Percentiles rank a stretch among this genome's conserved stretches.
These are phyloP conservation scores for Gynostemma pentaphyllum DNA, from an alignment of 306 rosid genomes.

Conservation along the genomic window DNA sequence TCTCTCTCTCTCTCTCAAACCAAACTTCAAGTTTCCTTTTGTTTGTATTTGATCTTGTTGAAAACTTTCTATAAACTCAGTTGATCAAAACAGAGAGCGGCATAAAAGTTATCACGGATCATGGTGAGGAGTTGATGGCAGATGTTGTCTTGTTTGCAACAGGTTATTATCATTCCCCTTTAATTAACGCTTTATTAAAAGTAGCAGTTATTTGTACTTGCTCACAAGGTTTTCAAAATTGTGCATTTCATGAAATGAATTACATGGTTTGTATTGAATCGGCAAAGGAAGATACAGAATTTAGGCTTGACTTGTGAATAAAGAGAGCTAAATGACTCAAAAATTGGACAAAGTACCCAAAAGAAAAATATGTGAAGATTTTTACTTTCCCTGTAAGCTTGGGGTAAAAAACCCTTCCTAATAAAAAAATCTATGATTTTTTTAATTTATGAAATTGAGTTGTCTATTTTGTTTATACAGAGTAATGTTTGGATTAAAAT, in stretches of 20 bases:
- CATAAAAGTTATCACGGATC: slow-evolving; percentile 77
- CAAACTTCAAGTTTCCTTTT: neutral
- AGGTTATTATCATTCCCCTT: slow-evolving; percentile 34
- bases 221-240: neutral
- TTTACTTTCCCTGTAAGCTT: neutral
- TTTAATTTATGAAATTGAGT: neutral
- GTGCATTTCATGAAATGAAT: neutral
- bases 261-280: neutral
- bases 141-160: slow-evolving; percentile 94
- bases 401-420: neutral
- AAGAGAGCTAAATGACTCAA: neutral
- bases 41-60: slow-evolving; percentile 9
- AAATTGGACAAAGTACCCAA: neutral
- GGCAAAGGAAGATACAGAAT: neutral
- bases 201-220: neutral
- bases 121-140: slow-evolving; percentile 76
- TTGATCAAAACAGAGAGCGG: slow-evolving; percentile 71
- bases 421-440: no score
- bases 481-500: neutral
- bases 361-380: neutral
- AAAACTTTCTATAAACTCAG: slow-evolving; percentile 25
- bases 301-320: neutral
- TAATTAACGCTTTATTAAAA: neutral
- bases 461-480: no score
- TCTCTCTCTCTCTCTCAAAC: neutral